Percentiles rank a stretch among this genome's conserved stretches.
Evolutionary conservation across 176 grass and related monocot genomes (phyloP).

Genomic region (Bromus sterilis): DNA sequence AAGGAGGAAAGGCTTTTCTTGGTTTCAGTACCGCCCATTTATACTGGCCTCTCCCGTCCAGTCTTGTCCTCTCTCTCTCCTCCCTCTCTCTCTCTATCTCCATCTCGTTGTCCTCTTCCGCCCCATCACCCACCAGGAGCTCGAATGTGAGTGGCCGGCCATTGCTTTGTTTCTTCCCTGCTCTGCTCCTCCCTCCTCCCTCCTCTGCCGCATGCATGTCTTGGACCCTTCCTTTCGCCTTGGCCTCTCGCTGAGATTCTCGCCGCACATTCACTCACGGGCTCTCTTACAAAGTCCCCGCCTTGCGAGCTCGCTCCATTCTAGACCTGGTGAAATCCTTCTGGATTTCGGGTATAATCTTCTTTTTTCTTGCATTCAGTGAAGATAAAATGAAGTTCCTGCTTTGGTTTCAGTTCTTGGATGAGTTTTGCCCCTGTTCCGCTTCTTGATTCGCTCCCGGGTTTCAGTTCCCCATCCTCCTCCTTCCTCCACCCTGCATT

Average conservation of each 20-base stretch:
- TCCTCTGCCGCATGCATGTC: background rate
- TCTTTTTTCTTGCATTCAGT: background rate
- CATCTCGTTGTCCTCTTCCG: background rate
- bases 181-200: background rate
- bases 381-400: background rate
- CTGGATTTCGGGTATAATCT: slow-evolving; percentile 8
- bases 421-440: background rate
- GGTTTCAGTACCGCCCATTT: slow-evolving; percentile 28
- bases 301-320: background rate
- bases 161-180: background rate
- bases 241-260: slow-evolving; percentile 29
- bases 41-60: slow-evolving; percentile 17
- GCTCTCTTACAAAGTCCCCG: background rate
- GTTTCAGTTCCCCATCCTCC: background rate
- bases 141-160: slow-evolving; percentile 46
- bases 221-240: slow-evolving; percentile 27
- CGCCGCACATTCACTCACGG: background rate
- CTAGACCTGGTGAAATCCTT: background rate
- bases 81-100: background rate
- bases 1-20: slow-evolving; percentile 5
- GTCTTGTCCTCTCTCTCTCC: slow-evolving; percentile 10
- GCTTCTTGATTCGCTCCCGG: background rate
- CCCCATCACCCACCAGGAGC: slow-evolving; percentile 1
- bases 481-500: background rate
- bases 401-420: background rate